Conservation (phyloP, 441 rosid genomes). For the Euphorbia corollata region DNA sequence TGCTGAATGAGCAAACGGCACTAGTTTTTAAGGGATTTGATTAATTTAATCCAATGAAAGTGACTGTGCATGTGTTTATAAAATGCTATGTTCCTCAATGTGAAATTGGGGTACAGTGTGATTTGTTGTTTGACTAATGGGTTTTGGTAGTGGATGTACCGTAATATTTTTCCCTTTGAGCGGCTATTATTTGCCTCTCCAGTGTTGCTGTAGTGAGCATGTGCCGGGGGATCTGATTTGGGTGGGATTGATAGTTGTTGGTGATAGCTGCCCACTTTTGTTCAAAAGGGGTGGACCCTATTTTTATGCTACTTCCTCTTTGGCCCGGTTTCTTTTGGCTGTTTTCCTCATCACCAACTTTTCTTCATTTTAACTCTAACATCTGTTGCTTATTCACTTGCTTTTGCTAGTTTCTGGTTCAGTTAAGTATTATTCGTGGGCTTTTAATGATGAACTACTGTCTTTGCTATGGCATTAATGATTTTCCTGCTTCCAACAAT, state of each 20-base stretch:
- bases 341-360: not conserved
- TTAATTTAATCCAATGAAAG: conserved; percentile 20
- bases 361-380: not conserved
- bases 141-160: conserved; percentile 40
- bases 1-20: conserved; percentile 24
- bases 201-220: conserved; percentile 30
- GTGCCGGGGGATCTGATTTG: conserved; percentile 41
- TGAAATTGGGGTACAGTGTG: conserved; percentile 14
- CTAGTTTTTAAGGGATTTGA: conserved; percentile 12
- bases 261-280: conserved; percentile 45
- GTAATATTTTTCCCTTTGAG: conserved; percentile 18
- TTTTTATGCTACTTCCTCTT: conserved; percentile 21
- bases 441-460: too few relatives aligned
- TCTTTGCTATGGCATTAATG: not conserved
- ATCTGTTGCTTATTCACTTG: not conserved
- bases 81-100: not conserved
- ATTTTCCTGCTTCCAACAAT: not conserved
- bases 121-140: conserved; percentile 44
- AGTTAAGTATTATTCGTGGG: too few relatives aligned
- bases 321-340: conserved; percentile 11
- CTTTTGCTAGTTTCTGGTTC: too few relatives aligned
- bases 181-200: conserved; percentile 25
- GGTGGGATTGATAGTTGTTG: conserved; percentile 42
- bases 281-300: conserved; percentile 38
- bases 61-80: conserved; percentile 16